A percentile compares a stretch with the other conserved stretches of the same genome.
These are phyloP conservation scores for Fistulinella prunicolor DNA, from an alignment of 768 basidiomycete species.

Conservation along the genomic window DNA sequence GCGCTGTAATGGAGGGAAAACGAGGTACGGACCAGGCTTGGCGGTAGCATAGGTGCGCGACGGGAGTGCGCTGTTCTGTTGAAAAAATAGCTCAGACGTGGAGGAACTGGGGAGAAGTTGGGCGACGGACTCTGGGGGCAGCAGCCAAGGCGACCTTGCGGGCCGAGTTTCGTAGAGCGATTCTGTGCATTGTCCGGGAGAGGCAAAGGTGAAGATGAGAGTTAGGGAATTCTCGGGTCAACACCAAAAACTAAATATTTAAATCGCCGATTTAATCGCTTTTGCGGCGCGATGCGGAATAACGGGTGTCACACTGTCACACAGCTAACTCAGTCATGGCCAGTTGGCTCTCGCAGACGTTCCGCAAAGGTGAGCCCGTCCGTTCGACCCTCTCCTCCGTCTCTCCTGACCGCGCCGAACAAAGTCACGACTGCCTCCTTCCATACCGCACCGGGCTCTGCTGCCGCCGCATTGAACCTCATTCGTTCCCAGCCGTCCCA, in stretches of 20 bases:
- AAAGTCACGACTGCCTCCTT: constrained; percentile 26
- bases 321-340: neutral
- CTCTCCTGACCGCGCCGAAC: constrained; percentile 1
- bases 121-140: constrained; percentile 52
- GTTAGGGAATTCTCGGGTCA: constrained; percentile 35
- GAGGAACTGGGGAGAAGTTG: constrained; percentile 3
- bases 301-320: constrained; percentile 12
- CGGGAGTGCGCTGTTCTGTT: constrained; percentile 44
- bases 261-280: constrained; percentile 29
- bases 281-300: constrained; percentile 7
- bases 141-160: constrained; percentile 74
- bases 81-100: constrained; percentile 9
- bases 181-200: constrained; percentile 68
- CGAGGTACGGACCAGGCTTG: constrained; percentile 77
- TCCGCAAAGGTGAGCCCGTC: constrained; percentile 21
- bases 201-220: constrained; percentile 46
- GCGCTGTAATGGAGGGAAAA: neutral
- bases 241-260: constrained; percentile 33
- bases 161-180: constrained; percentile 81
- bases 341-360: constrained; percentile 25
- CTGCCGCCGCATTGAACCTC: constrained; percentile 67
- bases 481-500: constrained; percentile 89
- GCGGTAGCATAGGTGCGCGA: constrained; percentile 94
- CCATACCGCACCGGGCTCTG: constrained; percentile 38
- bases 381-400: neutral